Evolutionary conservation across 805 yeast genomes (phyloP), one percentile per base, ranked within the genome.

Genomic region (Yarrowia yakushimensis): DNA sequence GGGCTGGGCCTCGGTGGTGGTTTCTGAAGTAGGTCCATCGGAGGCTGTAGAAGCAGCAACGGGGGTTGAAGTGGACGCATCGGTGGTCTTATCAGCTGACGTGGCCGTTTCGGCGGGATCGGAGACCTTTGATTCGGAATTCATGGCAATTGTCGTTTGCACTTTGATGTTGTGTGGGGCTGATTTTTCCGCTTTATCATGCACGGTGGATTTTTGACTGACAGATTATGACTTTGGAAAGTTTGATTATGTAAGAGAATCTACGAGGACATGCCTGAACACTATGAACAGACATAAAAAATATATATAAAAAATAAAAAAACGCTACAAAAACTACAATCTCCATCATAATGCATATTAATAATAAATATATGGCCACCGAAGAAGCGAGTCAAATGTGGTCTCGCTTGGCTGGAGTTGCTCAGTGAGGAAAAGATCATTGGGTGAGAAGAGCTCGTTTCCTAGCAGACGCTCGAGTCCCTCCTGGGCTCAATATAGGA

Each of bases 101-200:
- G 48, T 2, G n/a, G 48, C 13, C 9, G 48, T 11, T 10, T 27
- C 48, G 22, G 13, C 33, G 2, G 48, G 22, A 18, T 25, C 33
- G 48, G 48, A 27, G 33, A n/a, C 48, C 33, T 27, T 18, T 20
- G 31, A 25, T 25, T 43, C 48, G 22, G 48, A 43, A 27, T 27
- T 43, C 54, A 41, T 57, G 20, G 31, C 60, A 41, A 25, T 42
- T 22, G 52, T 30, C 17, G 28, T 4, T 18, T 4, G 17, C 30
- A 7, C 28, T 13, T 22, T 41, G 18, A 37, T 43, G 36, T 36
- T 23, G 39, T 63, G 18, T 42, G 60, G 31, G 30, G 37, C 33
- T 39, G 64, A 28, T 63, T 41, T 34, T 57, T 42, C 28, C 43
- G 39, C 37, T 46, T 22, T 45, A 55, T 22, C 64, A 60, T 23